Conservation (phyloP, 495 filamentous ascomycete genomes). For the Stereocaulon alpinum region DNA sequence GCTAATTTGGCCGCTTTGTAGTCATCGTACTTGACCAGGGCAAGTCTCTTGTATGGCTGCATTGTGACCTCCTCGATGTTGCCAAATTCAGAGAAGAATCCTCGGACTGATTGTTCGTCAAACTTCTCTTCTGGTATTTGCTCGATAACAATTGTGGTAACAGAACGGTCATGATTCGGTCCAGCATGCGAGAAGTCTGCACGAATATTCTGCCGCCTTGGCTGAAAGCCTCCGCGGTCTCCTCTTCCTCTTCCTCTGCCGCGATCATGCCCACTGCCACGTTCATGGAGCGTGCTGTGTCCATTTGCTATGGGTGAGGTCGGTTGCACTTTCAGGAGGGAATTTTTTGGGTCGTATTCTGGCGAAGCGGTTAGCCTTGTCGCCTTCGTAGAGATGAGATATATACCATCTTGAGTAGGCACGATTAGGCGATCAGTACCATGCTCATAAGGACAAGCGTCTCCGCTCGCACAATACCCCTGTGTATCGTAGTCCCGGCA, state of each 20-base stretch:
- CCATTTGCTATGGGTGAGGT: conserved; percentile 13
- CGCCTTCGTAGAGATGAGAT: neutral
- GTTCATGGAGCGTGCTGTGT: conserved; percentile 22
- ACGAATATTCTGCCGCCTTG: conserved; percentile 41
- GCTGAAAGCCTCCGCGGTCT: conserved; percentile 29
- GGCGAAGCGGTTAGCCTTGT: conserved; percentile 20
- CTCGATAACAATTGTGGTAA: conserved; percentile 79
- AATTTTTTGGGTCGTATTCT: conserved; percentile 83
- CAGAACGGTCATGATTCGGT: conserved; percentile 60
- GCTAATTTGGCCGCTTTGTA: conserved; percentile 68
- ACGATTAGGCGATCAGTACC: conserved; percentile 48
- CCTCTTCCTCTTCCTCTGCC: conserved; percentile 39
- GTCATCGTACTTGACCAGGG: conserved; percentile 68
- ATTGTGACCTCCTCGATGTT: conserved; percentile 61
- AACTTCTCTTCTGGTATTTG: conserved; percentile 87
- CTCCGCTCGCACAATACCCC: conserved; percentile 72
- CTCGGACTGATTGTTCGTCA: conserved; percentile 58
- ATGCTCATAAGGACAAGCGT: conserved; percentile 74
- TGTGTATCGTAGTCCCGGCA: conserved; percentile 85
- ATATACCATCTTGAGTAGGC: conserved; percentile 42
- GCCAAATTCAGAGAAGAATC: conserved; percentile 81
- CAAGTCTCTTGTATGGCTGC: conserved; percentile 66
- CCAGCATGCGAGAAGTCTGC: conserved; percentile 66
- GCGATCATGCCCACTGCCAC: conserved; percentile 30
- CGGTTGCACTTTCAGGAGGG: conserved; percentile 33